Evolutionary conservation across 192 early-diverging fungal species (phyloP), one percentile per base, ranked within the genome.

Genomic region (Allomyces macrogynus): DNA sequence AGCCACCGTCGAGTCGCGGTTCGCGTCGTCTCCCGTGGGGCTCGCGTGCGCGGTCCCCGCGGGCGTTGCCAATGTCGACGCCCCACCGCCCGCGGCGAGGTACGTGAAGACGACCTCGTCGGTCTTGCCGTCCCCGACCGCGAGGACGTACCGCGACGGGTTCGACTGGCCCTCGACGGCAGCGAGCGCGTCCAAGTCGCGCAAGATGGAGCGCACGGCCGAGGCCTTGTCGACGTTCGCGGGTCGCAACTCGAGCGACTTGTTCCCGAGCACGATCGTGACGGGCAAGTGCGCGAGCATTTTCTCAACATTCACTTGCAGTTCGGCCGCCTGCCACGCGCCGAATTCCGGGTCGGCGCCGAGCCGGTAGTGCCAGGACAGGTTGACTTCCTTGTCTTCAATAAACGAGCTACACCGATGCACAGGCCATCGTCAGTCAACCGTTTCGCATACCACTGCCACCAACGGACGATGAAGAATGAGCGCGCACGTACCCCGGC

Each of bases 331-430:
- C 79, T 99, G 95, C 95, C 97, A 98, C 49, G 78, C 75, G 5
- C 95, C 95, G 79, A 94, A 95, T 73, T 95, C 91, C 3, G 87
- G 85, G 69, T 92, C 92, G 1, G 93, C 91, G 73, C 89, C 89
- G 32, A 40, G 32, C 61, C 92, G 84, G 74, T 97, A 99, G 69
- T 97, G 91, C 95, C 95, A 99, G 9, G 95, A 95, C 40, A 99
- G 65, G 69, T 96, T 95, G 62, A 97, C 86, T 73, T 99, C 95
- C 80, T 99, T 99, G 70, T 94, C 90, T 78, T 99, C 97, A 72
- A 99, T 91, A 64, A 93, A 95, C 22, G 86, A 88, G 4, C 32
- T 40, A 40, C 32, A 40, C 32, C 32, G 32, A 40, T 3, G 4
- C 32, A 40, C 7, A 8, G n/a, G n/a, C n/a, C n/a, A n/a, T n/a